Percentiles rank a stretch among this genome's conserved stretches.
Conservation (phyloP, 441 rosid genomes). For the Populus hybrid region DNA sequence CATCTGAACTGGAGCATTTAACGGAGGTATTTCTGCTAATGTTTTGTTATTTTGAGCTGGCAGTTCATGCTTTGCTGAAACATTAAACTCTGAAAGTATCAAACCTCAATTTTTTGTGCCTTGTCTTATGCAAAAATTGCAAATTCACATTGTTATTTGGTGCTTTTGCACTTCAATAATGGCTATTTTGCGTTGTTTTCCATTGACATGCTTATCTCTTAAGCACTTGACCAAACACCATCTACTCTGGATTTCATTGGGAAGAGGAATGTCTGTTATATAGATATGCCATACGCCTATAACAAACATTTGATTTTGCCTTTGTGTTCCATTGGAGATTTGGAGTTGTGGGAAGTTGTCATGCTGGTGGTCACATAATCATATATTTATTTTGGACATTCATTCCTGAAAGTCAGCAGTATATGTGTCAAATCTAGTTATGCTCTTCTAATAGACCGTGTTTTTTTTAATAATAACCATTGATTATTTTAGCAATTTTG, state of each 20-base stretch:
- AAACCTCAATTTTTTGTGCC: background rate
- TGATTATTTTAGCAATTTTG: background rate
- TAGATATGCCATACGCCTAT: background rate
- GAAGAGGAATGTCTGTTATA: background rate
- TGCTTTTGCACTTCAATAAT: background rate
- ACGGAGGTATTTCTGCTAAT: conserved; percentile 52
- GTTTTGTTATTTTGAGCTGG: background rate
- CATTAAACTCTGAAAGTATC: background rate
- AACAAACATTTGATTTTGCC: background rate
- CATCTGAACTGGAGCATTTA: conserved; percentile 78
- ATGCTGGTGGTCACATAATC: background rate
- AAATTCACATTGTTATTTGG: background rate
- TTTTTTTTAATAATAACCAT: background rate
- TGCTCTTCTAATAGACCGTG: background rate
- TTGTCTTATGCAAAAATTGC: background rate
- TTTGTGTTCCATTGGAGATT: background rate
- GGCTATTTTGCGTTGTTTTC: background rate
- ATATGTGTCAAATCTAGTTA: background rate
- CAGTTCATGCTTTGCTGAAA: background rate
- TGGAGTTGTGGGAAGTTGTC: background rate
- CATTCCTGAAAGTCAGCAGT: background rate
- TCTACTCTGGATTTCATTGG: background rate
- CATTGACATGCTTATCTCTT: background rate
- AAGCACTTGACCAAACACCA: background rate
- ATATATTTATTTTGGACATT: too few relatives aligned